Base-by-base conservation (phyloP, 164 flowering plant species). In the Kalanchoe fedtschenkoi region DNA sequence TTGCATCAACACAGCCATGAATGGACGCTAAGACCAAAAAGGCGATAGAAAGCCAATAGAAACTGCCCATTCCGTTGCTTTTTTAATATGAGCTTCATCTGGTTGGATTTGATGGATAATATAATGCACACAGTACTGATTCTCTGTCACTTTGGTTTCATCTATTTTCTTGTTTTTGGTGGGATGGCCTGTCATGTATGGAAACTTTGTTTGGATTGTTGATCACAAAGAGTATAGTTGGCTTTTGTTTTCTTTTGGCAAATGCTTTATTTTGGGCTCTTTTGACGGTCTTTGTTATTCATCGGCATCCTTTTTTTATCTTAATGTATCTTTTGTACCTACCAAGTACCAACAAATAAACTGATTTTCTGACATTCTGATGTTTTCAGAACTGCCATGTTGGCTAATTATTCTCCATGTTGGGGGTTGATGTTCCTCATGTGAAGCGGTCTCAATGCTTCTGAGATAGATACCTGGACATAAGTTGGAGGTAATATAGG, bases 31-130 rank as follows among this genome's bases (percentile, higher is more conserved):
- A 17, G 24, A 64, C 5, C 32, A 68, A 57, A 5, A 73, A 19
- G 62, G 28, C 13, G 38, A 66, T 34, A 57, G 59, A 68, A 35
- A 35, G 24, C 24, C 24, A 58, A 33, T 10, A 24, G 62, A 11
- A 19, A 54, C 46, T 67, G 1, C 61, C 63, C 77, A 68, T 73
- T 26, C 17, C 15, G 1, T 51, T 7, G 24, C 28, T 51, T 51
- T 26, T 51, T 32, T 51, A 24, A 2, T 21, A 1, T 21, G 4
- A 11, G 17, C 26, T 26, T 51, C 56, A 51, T 26, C 2, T 44
- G 56, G 1, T 51, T 17, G 14, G 56, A 51, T 51, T 51, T 51
- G 16, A 6, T 51, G 32, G 56, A 51, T 51, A 24, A 51, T 51
- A 51, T n/a, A n/a, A n/a, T 51, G 21, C 17, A 32, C 32, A 26